Base-by-base conservation (phyloP, 2,329 filamentous ascomycete genomes). In the Diaporthe citri region DNA sequence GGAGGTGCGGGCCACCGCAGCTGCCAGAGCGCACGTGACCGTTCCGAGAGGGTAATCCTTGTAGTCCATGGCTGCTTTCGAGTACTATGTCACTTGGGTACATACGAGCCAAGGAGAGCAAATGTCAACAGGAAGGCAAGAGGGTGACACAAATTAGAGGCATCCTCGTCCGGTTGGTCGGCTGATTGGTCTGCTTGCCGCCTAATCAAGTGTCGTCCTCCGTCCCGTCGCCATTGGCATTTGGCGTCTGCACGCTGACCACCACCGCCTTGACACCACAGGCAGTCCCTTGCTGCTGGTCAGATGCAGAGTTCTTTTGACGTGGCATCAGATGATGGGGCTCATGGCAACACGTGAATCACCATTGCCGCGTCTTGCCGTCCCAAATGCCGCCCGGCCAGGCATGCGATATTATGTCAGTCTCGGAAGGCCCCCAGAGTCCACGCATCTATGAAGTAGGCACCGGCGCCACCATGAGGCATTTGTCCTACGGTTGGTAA, bases 21-120 rank as follows among this genome's bases (percentile, higher is more conserved):
- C 52, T 51, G 48, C 60, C 57, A 52, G 48, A n/a, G 69, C 46
- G 71, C 75, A 76, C 75, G 75, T 76, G 75, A 76, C 66, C 67
- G 22, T 20, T 22, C 43, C 59, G 67, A 69, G 67, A 71, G 75
- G 73, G 52, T 48, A 34, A 76, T 71, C 72, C 75, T 74, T 76
- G 75, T 25, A 69, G 46, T 31, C 10, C 36, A 34, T 41, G 28
- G 52, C 69, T 34, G 28, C 17, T 25, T n/a, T 55, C 48, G 72
- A 72, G 72, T 39, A 62, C 48, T 28, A 70, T 46, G 60, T 56
- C 25, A 48, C 48, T n/a, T 17, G 34, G 48, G 48, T 55, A 69
- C 64, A 41, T 69, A 7, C 3, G 13, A 41, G 64, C 48, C 64
- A 69, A 69, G 48, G 48, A 28, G 5, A 41, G 13, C n/a, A 41